These are phyloP conservation scores for Sugiyamaella qingdaonensis DNA, from an alignment of 805 yeast species.

Conservation along the genomic window DNA sequence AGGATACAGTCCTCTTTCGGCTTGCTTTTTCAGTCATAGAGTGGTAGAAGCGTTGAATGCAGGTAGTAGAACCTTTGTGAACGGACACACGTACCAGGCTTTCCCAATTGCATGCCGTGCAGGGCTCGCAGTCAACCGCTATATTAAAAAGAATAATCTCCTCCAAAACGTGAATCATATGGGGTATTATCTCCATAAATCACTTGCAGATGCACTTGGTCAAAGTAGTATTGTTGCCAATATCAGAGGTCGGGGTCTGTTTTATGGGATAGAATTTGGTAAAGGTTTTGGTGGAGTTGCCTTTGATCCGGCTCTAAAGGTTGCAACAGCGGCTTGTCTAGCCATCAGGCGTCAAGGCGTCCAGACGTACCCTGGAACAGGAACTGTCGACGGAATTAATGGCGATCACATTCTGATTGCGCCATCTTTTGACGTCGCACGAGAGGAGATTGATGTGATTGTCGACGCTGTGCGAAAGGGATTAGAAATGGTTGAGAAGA, in stretches of 20 bases:
- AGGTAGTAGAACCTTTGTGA: neutral
- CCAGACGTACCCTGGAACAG: neutral
- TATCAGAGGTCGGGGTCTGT: conserved; percentile 60
- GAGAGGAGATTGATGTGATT: neutral
- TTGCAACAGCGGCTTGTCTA: neutral
- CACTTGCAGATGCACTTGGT: neutral
- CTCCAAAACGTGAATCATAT: neutral
- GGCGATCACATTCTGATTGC: conserved; percentile 2
- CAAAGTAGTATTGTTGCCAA: conserved; percentile 47
- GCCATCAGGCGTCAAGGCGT: neutral
- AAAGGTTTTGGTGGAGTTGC: conserved; percentile 48
- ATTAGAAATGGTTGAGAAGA: too few relatives aligned
- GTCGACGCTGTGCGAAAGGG: neutral
- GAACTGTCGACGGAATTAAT: conserved; percentile 3
- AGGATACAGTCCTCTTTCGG: neutral
- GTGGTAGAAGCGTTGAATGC: neutral
- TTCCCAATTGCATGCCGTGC: neutral
- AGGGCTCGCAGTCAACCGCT: neutral
- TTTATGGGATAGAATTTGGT: conserved; percentile 56
- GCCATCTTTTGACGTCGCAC: neutral
- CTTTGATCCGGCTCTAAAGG: conserved; percentile 11
- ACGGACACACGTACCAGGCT: neutral
- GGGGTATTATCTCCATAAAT: neutral
- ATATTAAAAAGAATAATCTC: neutral
- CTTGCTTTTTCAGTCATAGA: neutral